phyloP scores from a whole-genome alignment of 345 rosid species.

The Erysimum cheiranthoides region DNA sequence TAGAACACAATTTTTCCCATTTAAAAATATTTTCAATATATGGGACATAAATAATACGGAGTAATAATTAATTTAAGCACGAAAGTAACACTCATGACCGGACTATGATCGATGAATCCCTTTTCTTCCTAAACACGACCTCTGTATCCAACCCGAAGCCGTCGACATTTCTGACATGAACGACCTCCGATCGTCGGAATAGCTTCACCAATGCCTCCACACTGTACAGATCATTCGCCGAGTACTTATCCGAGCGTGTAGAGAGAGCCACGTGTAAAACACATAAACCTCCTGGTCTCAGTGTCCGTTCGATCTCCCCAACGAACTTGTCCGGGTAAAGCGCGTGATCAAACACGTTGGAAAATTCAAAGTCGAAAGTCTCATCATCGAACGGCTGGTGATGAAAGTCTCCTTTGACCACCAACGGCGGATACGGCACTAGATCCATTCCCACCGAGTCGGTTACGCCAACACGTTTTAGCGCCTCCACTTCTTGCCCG shows the following conservation, averaged over 20 bases:
- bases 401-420: slow-evolving; percentile 80
- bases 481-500: slow-evolving; percentile 89
- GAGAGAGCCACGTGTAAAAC: slow-evolving; percentile 75
- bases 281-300: slow-evolving; percentile 70
- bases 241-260: slow-evolving; percentile 74
- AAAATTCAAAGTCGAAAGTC: slow-evolving; percentile 84
- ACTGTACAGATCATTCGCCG: slow-evolving; percentile 79
- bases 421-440: slow-evolving; percentile 80
- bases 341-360: slow-evolving; percentile 95
- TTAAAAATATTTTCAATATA: neutral
- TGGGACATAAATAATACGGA: neutral
- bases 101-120: neutral
- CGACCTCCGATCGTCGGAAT: slow-evolving; percentile 64
- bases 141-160: slow-evolving; percentile 93
- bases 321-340: slow-evolving; percentile 76
- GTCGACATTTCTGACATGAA: slow-evolving; percentile 65
- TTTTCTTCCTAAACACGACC: slow-evolving; percentile 66
- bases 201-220: slow-evolving; percentile 58
- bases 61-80: neutral
- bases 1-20: neutral
- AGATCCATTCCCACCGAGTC: slow-evolving; percentile 87
- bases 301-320: slow-evolving; percentile 80
- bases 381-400: slow-evolving; percentile 71
- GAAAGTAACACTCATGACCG: neutral
- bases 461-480: slow-evolving; percentile 60